Percentiles rank a stretch among this genome's conserved stretches.
Evolutionary conservation across 129 eudicot species (phyloP).

Genomic region (Cynara cardunculus): DNA sequence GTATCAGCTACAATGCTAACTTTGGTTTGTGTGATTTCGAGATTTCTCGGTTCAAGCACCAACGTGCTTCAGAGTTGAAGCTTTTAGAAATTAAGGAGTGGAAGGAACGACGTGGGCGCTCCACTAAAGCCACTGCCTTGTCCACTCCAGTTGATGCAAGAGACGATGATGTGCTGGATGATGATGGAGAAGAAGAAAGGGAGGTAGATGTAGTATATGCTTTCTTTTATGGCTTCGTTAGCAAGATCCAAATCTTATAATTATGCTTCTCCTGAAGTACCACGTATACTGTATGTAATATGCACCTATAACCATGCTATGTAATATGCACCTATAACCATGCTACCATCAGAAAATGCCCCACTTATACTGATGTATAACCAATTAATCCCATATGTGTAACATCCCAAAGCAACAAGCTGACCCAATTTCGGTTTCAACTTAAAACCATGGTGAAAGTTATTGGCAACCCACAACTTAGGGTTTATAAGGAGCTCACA

Average conservation of each 20-base stretch:
- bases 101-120: constrained; percentile 83
- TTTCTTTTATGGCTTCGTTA: not conserved
- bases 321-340: no score
- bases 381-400: no score
- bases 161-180: constrained; percentile 72
- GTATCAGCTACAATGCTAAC: constrained; percentile 2
- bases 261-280: not conserved
- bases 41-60: constrained; percentile 89
- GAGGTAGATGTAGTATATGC: constrained; percentile 49
- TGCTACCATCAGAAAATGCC: no score
- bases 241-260: not conserved
- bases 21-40: constrained; percentile 9
- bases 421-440: no score
- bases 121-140: constrained; percentile 86
- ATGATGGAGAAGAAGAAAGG: constrained; percentile 94
- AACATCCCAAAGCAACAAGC: no score
- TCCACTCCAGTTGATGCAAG: constrained; percentile 70
- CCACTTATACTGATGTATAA: no score
- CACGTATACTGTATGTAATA: not conserved
- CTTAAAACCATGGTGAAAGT: no score
- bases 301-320: no score
- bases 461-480: no score
- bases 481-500: no score
- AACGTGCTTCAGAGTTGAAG: constrained; percentile 83
- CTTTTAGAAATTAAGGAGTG: constrained; percentile 76